Evolutionary conservation across 768 basidiomycete species (phyloP), one percentile per base, ranked within the genome.

Genomic region (Dictyophora rubrovolvata): DNA sequence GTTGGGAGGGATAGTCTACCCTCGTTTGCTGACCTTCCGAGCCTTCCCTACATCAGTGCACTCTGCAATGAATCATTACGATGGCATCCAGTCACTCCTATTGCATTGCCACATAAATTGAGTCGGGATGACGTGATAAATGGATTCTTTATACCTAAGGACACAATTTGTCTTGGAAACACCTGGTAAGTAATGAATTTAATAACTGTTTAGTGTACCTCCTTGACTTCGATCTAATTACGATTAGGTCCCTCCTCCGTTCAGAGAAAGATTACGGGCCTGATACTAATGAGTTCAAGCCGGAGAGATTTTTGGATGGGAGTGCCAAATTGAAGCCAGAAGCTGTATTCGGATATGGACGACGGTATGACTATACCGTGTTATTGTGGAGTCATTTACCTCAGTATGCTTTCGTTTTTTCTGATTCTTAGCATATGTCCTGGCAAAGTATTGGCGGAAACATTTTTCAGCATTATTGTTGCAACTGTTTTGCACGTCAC

Each of bases 381-480:
- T n/a, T 28, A 28, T 28, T 28, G 7, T 28, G 2, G 7, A 28
- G 28, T 28, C 7, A 28, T 28, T 28, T 28, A 3, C 7, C 28
- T 28, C 28, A 28, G 7, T 3, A 28, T 7, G 7, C 2, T 28
- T 28, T 28, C 7, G 28, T 28, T 28, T 28, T 7, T 28, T 7
- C 4, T 28, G 28, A 28, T 28, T 14, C n/a, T n/a, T 21, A 55
- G n/a, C 18, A 5, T 75, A 20, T 81, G 79, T 60, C 79, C 79
- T 10, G 80, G 80, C 0, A 70, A 77, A 2, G 71, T 71, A 51
- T 71, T 77, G 62, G 77, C 74, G 1, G 73, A 77, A 52, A 72
- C 72, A 0, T 73, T 75, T 55, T 63, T 80, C 1, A 79, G 74
- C 73, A 72, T 79, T 20, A 72, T 73, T 0, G 70, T 79, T 16